A percentile compares a stretch with the other conserved stretches of the same genome.
Evolutionary conservation across 1,284 basidiomycete species (phyloP).

Genomic region (Austroboletus niveus): DNA sequence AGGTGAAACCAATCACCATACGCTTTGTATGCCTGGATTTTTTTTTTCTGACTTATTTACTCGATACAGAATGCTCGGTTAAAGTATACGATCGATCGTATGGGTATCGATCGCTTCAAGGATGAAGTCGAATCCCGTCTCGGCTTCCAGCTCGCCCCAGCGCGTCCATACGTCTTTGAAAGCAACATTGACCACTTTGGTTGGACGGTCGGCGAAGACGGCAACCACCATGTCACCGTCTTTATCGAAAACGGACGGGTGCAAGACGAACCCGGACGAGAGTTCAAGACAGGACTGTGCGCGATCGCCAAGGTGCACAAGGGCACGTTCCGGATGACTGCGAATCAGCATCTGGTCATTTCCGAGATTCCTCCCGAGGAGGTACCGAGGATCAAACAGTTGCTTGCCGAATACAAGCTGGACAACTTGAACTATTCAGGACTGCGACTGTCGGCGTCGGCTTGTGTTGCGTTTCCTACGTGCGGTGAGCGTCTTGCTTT

Average conservation of each 20-base stretch:
- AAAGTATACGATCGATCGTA: slow-evolving; percentile 97
- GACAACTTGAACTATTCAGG: slow-evolving; percentile 86
- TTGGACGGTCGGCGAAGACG: slow-evolving; percentile 87
- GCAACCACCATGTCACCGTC: slow-evolving; percentile 88
- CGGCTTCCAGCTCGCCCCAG: slow-evolving; percentile 75
- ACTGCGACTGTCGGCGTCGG: slow-evolving; percentile 82
- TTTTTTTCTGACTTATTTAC: slow-evolving; percentile 3
- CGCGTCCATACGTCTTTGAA: slow-evolving; percentile 80
- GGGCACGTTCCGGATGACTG: slow-evolving; percentile 88
- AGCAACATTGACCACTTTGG: slow-evolving; percentile 94
- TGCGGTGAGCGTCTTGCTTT: slow-evolving; percentile 54
- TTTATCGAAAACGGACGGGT: slow-evolving; percentile 99
- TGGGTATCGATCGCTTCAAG: slow-evolving; percentile 86
- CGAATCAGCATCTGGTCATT: slow-evolving; percentile 94
- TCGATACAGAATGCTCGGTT: slow-evolving; percentile 75
- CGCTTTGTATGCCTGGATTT: slow-evolving; percentile 1
- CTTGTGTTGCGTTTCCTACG: slow-evolving; percentile 98
- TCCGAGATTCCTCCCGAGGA: slow-evolving; percentile 80
- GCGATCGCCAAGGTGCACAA: slow-evolving; percentile 95
- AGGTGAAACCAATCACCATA: slow-evolving; percentile 33
- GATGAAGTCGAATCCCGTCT: slow-evolving; percentile 88
- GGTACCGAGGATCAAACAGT: slow-evolving; percentile 72
- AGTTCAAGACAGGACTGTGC: slow-evolving; percentile 91
- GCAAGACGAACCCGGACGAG: slow-evolving; percentile 85
- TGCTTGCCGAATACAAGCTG: slow-evolving; percentile 87